A percentile compares a stretch with the other conserved stretches of the same genome.
These are phyloP conservation scores for Pythium phragmitis DNA, from an alignment of 352 stramenopile genomes.

Conservation along the genomic window DNA sequence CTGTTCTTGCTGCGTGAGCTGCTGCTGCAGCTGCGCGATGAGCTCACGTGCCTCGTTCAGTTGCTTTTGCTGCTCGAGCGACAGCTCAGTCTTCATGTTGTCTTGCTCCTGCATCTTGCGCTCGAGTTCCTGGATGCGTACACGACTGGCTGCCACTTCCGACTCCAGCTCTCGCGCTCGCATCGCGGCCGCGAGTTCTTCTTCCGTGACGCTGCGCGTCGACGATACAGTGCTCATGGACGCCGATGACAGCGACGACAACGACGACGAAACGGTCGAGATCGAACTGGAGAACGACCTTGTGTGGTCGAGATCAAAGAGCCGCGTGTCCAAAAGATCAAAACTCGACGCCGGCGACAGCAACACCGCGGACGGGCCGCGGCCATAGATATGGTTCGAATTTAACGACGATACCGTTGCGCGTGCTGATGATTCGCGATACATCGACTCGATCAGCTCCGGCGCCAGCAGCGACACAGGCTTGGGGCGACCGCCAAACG, in stretches of 20 bases:
- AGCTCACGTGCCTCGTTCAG: conserved; percentile 54
- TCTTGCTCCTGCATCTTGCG: conserved; percentile 53
- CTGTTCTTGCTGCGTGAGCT: conserved; percentile 61
- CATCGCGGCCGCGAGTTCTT: conserved; percentile 60
- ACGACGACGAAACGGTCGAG: conserved; percentile 23
- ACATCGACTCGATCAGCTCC: conserved; percentile 18
- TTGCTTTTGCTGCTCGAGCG: conserved; percentile 54
- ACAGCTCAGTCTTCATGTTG: conserved; percentile 53
- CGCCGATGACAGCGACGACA: conserved; percentile 24
- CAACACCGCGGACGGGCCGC: conserved; percentile 17
- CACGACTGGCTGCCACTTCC: conserved; percentile 63
- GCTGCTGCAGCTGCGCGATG: conserved; percentile 53
- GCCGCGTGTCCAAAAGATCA: conserved; percentile 18
- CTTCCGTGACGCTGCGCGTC: conserved; percentile 34
- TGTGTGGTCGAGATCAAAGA: conserved; percentile 14
- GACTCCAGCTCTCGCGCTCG: conserved; percentile 62
- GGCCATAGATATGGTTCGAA: conserved; percentile 11
- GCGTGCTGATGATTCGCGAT: conserved; percentile 8
- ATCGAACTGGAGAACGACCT: conserved; percentile 22
- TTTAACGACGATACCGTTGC: not conserved
- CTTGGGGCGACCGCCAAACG: not conserved
- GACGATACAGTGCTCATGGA: conserved; percentile 20
- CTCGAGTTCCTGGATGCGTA: conserved; percentile 61
- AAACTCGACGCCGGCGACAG: conserved; percentile 17
- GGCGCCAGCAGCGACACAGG: conserved; percentile 20